A percentile compares a stretch with the other conserved stretches of the same genome.
Conservation (phyloP, 805 yeast genomes). For the Starmerella asiatica region DNA sequence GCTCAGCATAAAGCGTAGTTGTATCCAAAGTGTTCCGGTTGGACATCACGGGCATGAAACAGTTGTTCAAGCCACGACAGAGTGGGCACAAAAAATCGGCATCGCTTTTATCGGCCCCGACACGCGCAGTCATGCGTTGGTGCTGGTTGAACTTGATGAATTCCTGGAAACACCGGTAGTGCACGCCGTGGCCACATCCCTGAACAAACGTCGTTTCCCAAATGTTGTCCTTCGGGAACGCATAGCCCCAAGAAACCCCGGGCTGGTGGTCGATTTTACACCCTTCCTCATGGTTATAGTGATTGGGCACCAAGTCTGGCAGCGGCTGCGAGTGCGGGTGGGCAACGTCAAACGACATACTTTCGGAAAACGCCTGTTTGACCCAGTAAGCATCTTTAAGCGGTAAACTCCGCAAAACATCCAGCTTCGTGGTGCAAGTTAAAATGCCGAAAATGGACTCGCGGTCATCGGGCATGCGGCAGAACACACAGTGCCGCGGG, state of each 20-base stretch:
- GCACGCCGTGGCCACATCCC: constrained; percentile 94
- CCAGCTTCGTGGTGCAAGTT: constrained; percentile 29
- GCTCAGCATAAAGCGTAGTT: constrained; percentile 2
- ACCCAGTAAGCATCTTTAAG: constrained; percentile 53
- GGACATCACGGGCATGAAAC: constrained; percentile 68
- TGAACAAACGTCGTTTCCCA: constrained; percentile 33
- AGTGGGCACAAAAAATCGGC: constrained; percentile 79
- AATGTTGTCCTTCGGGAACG: constrained; percentile 35
- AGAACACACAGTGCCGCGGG: constrained; percentile 67
- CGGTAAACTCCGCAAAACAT: constrained; percentile 49
- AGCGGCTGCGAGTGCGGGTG: constrained; percentile 10
- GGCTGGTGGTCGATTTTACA: constrained; percentile 27
- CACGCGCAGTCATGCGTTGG: constrained; percentile 40
- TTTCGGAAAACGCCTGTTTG: constrained; percentile 28
- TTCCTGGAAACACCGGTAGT: constrained; percentile 57
- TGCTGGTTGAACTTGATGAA: constrained; percentile 32
- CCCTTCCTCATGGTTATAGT: not conserved
- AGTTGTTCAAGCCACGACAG: constrained; percentile 75
- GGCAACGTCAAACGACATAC: constrained; percentile 13
- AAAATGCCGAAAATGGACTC: constrained; percentile 66
- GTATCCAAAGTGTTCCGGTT: constrained; percentile 29
- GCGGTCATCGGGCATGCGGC: constrained; percentile 59
- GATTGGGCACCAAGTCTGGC: constrained; percentile 19
- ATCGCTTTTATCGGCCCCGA: constrained; percentile 47
- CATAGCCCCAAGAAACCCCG: constrained; percentile 42